A percentile compares a stretch with the other conserved stretches of the same genome.
Conservation (phyloP, 1,284 basidiomycete genomes). For the Apiotrichum sp. region DNA sequence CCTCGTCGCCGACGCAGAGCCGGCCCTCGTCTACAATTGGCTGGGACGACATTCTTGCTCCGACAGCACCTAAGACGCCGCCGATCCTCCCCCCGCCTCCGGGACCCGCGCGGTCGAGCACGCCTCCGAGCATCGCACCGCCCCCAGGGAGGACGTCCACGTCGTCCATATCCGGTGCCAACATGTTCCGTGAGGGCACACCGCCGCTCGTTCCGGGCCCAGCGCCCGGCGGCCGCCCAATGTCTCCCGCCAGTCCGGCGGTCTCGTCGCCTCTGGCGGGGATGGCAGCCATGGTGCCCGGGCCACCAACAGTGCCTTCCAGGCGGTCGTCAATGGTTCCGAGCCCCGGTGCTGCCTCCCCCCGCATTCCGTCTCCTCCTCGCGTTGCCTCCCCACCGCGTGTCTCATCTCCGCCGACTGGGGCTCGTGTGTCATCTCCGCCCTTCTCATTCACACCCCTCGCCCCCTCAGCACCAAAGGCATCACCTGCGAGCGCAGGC, state of each 20-base stretch:
- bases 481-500: too few species aligned
- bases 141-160: too few species aligned
- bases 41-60: constrained; percentile 29
- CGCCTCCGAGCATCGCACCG: not conserved
- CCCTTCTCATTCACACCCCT: not conserved
- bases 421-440: not conserved
- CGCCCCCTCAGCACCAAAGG: not conserved
- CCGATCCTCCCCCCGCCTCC: not conserved
- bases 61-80: constrained; percentile 1
- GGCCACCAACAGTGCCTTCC: not conserved
- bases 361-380: not conserved
- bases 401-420: not conserved
- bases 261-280: too few species aligned
- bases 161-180: too few species aligned
- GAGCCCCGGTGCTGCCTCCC: not conserved
- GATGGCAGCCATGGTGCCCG: constrained; percentile 8
- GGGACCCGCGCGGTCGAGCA: not conserved
- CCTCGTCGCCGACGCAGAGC: not conserved
- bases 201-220: too few species aligned
- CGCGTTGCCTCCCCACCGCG: not conserved
- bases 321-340: not conserved
- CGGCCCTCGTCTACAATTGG: constrained; percentile 2
- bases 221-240: too few species aligned
- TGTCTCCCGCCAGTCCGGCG: too few species aligned
- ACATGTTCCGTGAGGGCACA: too few species aligned